These are phyloP conservation scores for Trichoderma pleuroti DNA, from an alignment of 2,329 filamentous ascomycete genomes.

Conservation along the genomic window DNA sequence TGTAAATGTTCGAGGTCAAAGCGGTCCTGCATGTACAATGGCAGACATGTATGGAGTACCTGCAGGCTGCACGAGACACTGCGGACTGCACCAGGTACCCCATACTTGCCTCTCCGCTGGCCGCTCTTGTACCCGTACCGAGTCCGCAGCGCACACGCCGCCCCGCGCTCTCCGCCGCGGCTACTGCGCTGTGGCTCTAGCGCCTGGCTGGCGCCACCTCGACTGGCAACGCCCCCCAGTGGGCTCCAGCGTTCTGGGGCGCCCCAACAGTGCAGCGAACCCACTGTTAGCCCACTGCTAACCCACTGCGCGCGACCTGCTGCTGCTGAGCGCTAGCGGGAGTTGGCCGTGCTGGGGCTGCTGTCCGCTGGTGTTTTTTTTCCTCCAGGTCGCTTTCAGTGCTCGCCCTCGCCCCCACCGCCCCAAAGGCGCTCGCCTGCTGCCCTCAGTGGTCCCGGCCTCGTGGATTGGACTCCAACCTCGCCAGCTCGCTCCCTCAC, in stretches of 20 bases:
- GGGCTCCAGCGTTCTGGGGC: background rate
- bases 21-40: background rate
- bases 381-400: background rate
- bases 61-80: background rate
- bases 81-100: background rate
- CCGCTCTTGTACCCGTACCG: background rate
- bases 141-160: slow-evolving; percentile 14
- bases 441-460: slow-evolving; percentile 14
- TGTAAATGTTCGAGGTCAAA: background rate
- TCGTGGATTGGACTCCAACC: slow-evolving; percentile 17
- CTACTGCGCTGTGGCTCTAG: slow-evolving; percentile 13
- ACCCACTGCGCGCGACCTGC: background rate
- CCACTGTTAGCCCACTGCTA: slow-evolving; percentile 13
- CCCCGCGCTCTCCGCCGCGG: slow-evolving; percentile 19
- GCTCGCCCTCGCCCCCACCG: slow-evolving; percentile 3
- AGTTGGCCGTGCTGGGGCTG: slow-evolving; percentile 14
- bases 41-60: background rate
- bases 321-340: slow-evolving; percentile 15
- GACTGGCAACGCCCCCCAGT: background rate
- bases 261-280: slow-evolving; percentile 2
- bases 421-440: background rate
- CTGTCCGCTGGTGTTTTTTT: background rate
- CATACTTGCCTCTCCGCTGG: background rate
- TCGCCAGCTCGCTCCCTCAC: background rate
- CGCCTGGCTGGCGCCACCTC: background rate